Percentiles rank a stretch among this genome's conserved stretches.
Conservation (phyloP, 179 eudicot species). For the Camellia oleifera region DNA sequence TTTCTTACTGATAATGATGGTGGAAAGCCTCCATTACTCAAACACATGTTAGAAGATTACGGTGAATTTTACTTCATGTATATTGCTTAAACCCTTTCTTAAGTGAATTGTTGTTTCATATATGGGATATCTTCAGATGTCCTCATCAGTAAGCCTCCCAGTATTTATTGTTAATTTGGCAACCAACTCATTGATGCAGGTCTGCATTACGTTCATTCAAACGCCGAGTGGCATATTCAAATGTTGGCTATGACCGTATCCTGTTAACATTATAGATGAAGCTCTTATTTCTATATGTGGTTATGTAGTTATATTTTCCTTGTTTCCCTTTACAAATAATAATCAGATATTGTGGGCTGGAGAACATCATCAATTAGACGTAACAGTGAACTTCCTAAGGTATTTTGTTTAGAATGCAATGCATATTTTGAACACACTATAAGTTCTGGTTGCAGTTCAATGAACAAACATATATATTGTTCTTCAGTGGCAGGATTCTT, state of each 20-base stretch:
- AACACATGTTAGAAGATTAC: conserved; percentile 78
- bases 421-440: too few species aligned
- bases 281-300: background rate
- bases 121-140: background rate
- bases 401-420: too few species aligned
- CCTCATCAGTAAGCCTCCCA: background rate
- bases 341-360: too few species aligned
- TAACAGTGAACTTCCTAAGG: too few species aligned
- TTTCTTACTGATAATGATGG: conserved; percentile 76
- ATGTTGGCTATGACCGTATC: conserved; percentile 99
- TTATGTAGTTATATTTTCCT: too few species aligned
- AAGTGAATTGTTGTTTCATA: conserved; percentile 4
- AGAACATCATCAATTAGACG: too few species aligned
- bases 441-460: too few species aligned
- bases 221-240: conserved; percentile 88
- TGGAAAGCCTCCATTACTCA: conserved; percentile 90
- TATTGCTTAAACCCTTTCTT: conserved; percentile 21
- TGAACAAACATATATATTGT: too few species aligned
- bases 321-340: too few species aligned
- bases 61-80: conserved; percentile 71
- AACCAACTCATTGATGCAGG: conserved; percentile 45
- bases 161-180: conserved; percentile 3
- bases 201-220: conserved; percentile 74
- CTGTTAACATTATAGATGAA: conserved; percentile 20
- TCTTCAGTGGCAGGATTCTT: too few species aligned